phyloP scores from a whole-genome alignment of 805 yeast genomes.

The Zygotorulaspora sp. region DNA sequence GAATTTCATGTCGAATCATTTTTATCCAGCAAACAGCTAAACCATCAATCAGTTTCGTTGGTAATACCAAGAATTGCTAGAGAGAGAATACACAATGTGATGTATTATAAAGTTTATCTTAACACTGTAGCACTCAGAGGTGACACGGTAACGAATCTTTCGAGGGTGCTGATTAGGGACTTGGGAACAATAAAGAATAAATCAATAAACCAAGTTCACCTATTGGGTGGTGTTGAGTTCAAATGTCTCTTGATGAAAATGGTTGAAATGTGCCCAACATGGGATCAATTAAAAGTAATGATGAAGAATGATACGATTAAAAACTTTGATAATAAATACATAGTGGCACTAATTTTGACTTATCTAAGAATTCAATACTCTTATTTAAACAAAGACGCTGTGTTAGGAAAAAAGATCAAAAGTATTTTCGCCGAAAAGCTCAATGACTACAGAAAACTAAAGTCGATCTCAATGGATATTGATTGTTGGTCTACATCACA shows the following conservation, averaged over 20 bases:
- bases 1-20: conserved; percentile 32
- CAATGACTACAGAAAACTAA: conserved; percentile 65
- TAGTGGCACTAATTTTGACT: conserved; percentile 48
- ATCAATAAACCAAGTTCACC: conserved; percentile 15
- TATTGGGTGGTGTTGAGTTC: conserved; percentile 34
- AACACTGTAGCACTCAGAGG: conserved; percentile 27
- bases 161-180: conserved; percentile 24
- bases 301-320: conserved; percentile 47
- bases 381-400: conserved; percentile 36
- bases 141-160: conserved; percentile 25
- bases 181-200: conserved; percentile 23
- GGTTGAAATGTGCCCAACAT: conserved; percentile 66
- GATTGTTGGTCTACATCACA: conserved; percentile 34
- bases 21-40: conserved; percentile 29
- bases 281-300: conserved; percentile 23
- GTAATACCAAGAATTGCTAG: conserved; percentile 33
- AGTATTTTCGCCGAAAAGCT: conserved; percentile 49
- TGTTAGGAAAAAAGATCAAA: conserved; percentile 45
- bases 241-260: conserved; percentile 69
- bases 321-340: conserved; percentile 56
- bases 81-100: conserved; percentile 29
- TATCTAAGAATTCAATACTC: conserved; percentile 48
- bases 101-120: conserved; percentile 33
- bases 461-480: conserved; percentile 39
- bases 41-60: conserved; percentile 33